Conservation (phyloP, 116 monocot genomes). For the Cymodocea nodosa region DNA sequence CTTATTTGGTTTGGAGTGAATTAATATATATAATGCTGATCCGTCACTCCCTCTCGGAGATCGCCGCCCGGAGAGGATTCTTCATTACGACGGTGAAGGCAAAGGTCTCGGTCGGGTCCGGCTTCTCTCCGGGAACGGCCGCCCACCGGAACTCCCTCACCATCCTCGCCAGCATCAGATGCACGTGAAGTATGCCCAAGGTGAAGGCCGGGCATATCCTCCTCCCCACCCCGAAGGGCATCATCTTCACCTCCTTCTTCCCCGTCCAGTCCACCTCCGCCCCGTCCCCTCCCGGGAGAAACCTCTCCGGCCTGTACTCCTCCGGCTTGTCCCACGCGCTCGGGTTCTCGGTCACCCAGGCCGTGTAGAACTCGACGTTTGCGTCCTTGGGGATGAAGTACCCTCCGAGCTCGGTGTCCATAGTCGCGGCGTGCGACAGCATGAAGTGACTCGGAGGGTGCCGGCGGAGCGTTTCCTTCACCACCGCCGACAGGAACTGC, state of each 20-base stretch:
- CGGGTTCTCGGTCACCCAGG: slow-evolving; percentile 77
- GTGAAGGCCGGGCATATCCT: slow-evolving; percentile 78
- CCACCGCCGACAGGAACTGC: slow-evolving; percentile 58
- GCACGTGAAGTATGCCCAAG: slow-evolving; percentile 67
- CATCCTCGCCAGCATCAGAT: slow-evolving; percentile 70
- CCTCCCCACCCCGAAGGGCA: slow-evolving; percentile 87
- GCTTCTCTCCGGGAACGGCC: slow-evolving; percentile 33
- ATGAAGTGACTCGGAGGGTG: slow-evolving; percentile 96
- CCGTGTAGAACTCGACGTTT: slow-evolving; percentile 85
- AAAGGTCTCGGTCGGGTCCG: slow-evolving; percentile 57
- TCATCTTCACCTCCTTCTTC: slow-evolving; percentile 59
- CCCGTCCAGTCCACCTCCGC: slow-evolving; percentile 77
- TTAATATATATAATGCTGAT: no score
- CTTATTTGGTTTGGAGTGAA: no score
- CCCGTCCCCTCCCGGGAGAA: slow-evolving; percentile 80
- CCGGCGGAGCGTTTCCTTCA: slow-evolving; percentile 82
- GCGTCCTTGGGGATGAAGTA: slow-evolving; percentile 52
- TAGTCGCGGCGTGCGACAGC: slow-evolving; percentile 60
- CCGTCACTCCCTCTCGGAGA: slow-evolving; percentile 38
- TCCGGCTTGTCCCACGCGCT: slow-evolving; percentile 44
- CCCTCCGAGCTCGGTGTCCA: slow-evolving; percentile 71
- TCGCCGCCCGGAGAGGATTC: slow-evolving; percentile 50
- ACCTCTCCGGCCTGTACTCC: slow-evolving; percentile 83
- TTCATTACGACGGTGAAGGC: slow-evolving; percentile 97
- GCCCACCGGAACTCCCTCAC: slow-evolving; percentile 63